These are phyloP conservation scores for Graphilbum ipis-grandicollis DNA, from an alignment of 2,329 filamentous ascomycete genomes.

Conservation along the genomic window DNA sequence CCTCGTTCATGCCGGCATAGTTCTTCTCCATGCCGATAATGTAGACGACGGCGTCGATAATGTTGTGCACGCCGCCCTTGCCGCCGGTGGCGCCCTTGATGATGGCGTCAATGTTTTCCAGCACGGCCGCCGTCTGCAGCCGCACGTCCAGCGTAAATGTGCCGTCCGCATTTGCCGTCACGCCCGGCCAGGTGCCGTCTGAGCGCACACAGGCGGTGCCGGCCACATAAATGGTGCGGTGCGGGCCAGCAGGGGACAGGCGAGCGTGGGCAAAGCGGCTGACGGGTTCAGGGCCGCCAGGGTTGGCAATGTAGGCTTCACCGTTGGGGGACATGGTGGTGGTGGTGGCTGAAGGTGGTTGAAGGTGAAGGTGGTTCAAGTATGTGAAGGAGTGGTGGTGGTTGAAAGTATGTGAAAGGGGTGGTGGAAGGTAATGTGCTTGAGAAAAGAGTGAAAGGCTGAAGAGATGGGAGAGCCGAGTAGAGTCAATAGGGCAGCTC, in stretches of 20 bases:
- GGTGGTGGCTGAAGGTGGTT: background rate
- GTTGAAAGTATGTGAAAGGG: no score
- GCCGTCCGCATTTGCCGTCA: constrained; percentile 18
- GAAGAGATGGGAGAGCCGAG: no score
- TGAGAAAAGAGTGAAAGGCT: no score
- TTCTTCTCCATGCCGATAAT: constrained; percentile 22
- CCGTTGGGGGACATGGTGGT: constrained; percentile 16
- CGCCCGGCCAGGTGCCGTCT: constrained; percentile 18
- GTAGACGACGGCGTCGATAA: constrained; percentile 23
- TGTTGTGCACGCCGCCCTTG: constrained; percentile 18
- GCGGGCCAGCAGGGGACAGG: constrained; percentile 13
- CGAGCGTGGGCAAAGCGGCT: constrained; percentile 19
- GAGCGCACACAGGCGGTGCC: constrained; percentile 18
- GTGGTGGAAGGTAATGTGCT: no score
- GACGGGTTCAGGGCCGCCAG: constrained; percentile 11
- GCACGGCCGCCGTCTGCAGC: constrained; percentile 20
- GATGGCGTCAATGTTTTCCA: constrained; percentile 19
- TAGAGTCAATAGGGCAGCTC: no score
- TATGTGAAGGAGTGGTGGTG: background rate
- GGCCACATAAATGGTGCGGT: constrained; percentile 22
- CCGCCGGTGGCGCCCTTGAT: constrained; percentile 19
- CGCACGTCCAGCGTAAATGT: constrained; percentile 17
- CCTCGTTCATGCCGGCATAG: constrained; percentile 26
- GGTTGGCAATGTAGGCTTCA: constrained; percentile 16
- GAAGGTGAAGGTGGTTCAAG: background rate